Base-by-base conservation (phyloP, 257 asterid genomes). In the Pogostemon cablin region DNA sequence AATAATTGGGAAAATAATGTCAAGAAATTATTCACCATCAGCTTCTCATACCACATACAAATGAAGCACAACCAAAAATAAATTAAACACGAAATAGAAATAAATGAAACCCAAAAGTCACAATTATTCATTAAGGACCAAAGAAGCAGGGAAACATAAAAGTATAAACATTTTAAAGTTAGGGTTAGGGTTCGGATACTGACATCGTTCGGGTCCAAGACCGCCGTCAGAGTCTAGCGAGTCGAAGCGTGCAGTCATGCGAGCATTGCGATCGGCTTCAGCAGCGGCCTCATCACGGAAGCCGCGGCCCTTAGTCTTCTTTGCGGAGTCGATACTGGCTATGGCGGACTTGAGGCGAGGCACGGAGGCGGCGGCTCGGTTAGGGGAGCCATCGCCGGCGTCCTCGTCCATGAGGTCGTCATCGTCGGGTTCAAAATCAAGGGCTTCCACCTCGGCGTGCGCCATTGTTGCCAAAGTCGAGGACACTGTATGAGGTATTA, bases 371-470 rank as follows among this genome's bases (percentile, higher is more conserved):
- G 74, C 67, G 2, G 60, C 54, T 47, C 87, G 81, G 44, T 20
- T 72, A 35, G 90, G 90, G 41, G 90, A 86, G 62, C 80, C 71
- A 62, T 84, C 96, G 42, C 83, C 96, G 25, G 84, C 75, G 58
- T 91, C 99, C 75, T 93, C 99, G 72, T 93, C 99, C 98, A 91
- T 91, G 72, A 95, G 90, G 73, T 91, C 98, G 68, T 95, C 99
- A 1, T 95, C 99, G 86, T 95, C 99, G 3, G 95, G 89, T 79
- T 95, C 99, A 80, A 95, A 95, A 78, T 95, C 97, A 15, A 95
- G 87, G 10, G 97, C 90, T 79, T 91, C 98, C 6, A 83, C 88
- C 71, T 95, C 99, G 3, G 68, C 77, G 80, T 88, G 86, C 85
- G 99, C 92, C 99, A 95, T 95, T 62, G 64, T 73, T 7, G 41